Evolutionary conservation across 2,329 filamentous ascomycete species (phyloP).

Genomic region (Alternaria arborescens): DNA sequence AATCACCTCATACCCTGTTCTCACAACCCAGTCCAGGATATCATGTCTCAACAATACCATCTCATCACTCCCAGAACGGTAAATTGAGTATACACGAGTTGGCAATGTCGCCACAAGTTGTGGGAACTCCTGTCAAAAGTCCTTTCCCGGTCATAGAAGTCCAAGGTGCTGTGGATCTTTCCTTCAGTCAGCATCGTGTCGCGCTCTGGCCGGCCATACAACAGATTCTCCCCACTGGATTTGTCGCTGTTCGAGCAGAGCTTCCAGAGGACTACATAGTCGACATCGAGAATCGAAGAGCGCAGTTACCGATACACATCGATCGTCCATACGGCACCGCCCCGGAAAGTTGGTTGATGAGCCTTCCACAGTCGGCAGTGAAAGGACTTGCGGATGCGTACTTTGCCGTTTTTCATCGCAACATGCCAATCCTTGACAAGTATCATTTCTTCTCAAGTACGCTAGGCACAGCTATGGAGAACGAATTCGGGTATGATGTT

Average conservation of each 20-base stretch:
- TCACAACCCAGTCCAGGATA: slow-evolving; percentile 43
- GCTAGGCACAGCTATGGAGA: slow-evolving; percentile 59
- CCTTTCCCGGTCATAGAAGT: slow-evolving; percentile 31
- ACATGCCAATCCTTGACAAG: slow-evolving; percentile 62
- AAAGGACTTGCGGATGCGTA: slow-evolving; percentile 63
- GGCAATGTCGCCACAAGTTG: slow-evolving; percentile 37
- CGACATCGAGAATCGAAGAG: slow-evolving; percentile 58
- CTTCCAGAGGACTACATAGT: slow-evolving; percentile 61
- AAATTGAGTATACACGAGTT: slow-evolving; percentile 33
- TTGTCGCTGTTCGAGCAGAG: slow-evolving; percentile 49
- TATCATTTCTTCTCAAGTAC: slow-evolving; percentile 62
- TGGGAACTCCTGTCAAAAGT: slow-evolving; percentile 37
- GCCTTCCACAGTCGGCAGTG: slow-evolving; percentile 58
- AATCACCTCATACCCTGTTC: slow-evolving; percentile 37
- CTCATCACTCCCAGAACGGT: slow-evolving; percentile 25
- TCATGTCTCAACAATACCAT: slow-evolving; percentile 16
- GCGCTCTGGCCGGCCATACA: slow-evolving; percentile 60
- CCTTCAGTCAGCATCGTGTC: slow-evolving; percentile 62
- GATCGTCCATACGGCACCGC: slow-evolving; percentile 47
- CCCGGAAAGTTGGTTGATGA: slow-evolving; percentile 55
- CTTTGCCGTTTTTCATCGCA: slow-evolving; percentile 64
- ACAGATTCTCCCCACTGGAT: slow-evolving; percentile 53
- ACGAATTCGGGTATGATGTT: slow-evolving; percentile 61
- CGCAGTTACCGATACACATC: slow-evolving; percentile 53
- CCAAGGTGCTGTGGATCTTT: slow-evolving; percentile 48